phyloP scores from a whole-genome alignment of 306 rosid genomes.

The Quercus wislizeni region DNA sequence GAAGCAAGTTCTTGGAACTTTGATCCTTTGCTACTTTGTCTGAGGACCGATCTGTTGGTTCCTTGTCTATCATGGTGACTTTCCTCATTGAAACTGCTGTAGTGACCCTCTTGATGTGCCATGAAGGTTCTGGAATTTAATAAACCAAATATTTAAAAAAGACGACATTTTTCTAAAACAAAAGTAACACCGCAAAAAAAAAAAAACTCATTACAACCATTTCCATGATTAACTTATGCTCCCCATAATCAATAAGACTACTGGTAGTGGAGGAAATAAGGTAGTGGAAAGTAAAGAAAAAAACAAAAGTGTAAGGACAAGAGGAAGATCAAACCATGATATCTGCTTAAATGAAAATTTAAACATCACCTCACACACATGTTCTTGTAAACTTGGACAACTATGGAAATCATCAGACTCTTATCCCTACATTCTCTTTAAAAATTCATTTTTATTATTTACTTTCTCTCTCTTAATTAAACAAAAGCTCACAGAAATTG shows the following conservation, averaged over 20 bases:
- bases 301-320: neutral
- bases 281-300: neutral
- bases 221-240: neutral
- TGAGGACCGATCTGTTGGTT: slow-evolving; percentile 12
- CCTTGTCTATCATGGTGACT: slow-evolving; percentile 21
- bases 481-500: neutral
- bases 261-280: neutral
- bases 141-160: slow-evolving; percentile 3
- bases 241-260: neutral
- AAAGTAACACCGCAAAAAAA: neutral
- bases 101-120: slow-evolving; percentile 3
- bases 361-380: neutral
- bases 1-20: slow-evolving; percentile 29
- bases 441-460: neutral
- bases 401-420: neutral
- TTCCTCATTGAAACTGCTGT: slow-evolving; percentile 26
- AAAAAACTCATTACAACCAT: neutral
- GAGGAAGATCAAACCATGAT: neutral
- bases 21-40: slow-evolving; percentile 9
- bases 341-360: neutral
- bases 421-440: neutral
- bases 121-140: slow-evolving; percentile 31
- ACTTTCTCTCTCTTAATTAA: neutral
- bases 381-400: neutral
- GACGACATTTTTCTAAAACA: neutral